Evolutionary conservation across 2,329 filamentous ascomycete genomes (phyloP).

Genomic region (Fusarium compactum): DNA sequence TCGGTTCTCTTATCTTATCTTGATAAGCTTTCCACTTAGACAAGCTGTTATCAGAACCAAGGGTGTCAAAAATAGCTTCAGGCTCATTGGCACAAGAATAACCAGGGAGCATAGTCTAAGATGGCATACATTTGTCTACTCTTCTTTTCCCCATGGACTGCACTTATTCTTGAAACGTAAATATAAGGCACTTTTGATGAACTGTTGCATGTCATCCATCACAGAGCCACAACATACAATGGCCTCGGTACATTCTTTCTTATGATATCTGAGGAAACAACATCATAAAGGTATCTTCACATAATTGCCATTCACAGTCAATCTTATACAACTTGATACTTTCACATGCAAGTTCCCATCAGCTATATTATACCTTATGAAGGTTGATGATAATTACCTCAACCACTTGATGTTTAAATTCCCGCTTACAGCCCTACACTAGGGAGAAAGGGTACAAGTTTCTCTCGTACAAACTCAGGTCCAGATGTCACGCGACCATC

Average conservation of each 20-base stretch:
- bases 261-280: not conserved
- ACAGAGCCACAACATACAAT: not conserved
- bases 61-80: not conserved
- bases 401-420: not conserved
- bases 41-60: not conserved
- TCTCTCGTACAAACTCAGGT: not conserved
- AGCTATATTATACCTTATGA: not conserved
- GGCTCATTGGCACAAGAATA: not conserved
- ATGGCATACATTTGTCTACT: not conserved
- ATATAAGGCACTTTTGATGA: not conserved
- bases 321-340: not conserved
- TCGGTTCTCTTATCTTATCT: conserved; percentile 3
- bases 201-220: not conserved
- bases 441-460: not conserved
- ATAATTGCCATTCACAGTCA: not conserved
- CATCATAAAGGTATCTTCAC: not conserved
- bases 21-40: conserved; percentile 13
- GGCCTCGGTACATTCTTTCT: not conserved
- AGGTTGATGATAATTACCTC: not conserved
- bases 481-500: not conserved
- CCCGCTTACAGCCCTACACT: not conserved
- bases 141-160: not conserved
- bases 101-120: not conserved
- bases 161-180: not conserved
- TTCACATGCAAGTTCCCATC: not conserved